Base-by-base conservation (phyloP, 768 basidiomycete species). In the Trametes sanguinea region DNA sequence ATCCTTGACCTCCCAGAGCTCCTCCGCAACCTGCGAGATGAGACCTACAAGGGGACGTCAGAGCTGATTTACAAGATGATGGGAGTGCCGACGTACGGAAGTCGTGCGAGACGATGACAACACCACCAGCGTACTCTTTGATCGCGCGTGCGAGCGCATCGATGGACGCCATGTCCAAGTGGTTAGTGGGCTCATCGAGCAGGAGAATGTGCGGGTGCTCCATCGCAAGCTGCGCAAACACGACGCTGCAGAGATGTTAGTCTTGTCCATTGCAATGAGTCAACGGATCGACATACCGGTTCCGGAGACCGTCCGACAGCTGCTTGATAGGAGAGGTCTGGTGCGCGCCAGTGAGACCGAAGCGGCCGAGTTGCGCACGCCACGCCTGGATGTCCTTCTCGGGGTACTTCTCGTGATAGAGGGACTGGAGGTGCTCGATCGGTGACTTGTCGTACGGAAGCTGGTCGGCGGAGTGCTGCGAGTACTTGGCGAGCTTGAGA, bases 61-160 rank as follows among this genome's bases (percentile, higher is more conserved):
- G 60, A 53, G 33, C 16, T 16, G n/a, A 35, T 37, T 32, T 57
- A 35, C 35, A 16, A n/a, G 53, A 22, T 2, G 2, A 16, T 58
- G 56, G 6, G 61, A 61, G 14, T 14, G 9, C 54, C 58, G 29
- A 84, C 89, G 67, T 69, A 92, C 96, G 92, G 90, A 99, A 99
- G 77, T 99, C 96, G 80, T 98, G 97, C 51, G 95, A 98, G 65
- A 99, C 97, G 73, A 99, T 98, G 68, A 98, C 97, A 43, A 99
- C 97, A 70, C 97, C 96, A 62, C 97, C 97, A 71, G 92, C 90
- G 74, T 93, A 99, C 72, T 92, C 92, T 76, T 96, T 97, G 82
- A 99, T 98, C 52, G 97, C 96, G 29, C 76, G 75, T 6, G 97
- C 97, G 51, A 99, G 85, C 1, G 97, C 96, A 73, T 98, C 96